Base-by-base conservation (phyloP, 495 filamentous ascomycete genomes). In the Wilcoxina mikolae region DNA sequence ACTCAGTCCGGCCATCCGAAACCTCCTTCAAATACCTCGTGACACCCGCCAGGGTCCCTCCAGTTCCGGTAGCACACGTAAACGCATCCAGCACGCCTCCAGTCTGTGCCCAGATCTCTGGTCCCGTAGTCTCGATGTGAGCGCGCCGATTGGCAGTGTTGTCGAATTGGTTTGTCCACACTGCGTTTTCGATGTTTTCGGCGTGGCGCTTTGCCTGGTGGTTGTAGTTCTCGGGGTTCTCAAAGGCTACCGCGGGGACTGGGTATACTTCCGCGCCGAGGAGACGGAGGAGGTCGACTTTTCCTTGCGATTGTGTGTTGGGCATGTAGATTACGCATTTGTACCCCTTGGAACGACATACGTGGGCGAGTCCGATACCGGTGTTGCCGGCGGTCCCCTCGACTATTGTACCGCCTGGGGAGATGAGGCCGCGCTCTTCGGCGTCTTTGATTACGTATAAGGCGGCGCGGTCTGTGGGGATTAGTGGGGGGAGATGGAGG, bases 161-260 rank as follows among this genome's bases (percentile, higher is more conserved):
- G 66, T 98, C 91, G 72, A 98, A 98, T 68, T 98, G 91, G 71
- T 98, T 91, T 25, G 91, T 98, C 91, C 91, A 98, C 1, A 95
- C 88, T 4, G 91, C 88, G 69, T 95, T 95, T 1, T 84, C 81
- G 43, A 87, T 68, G 0, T 73, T 68, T 70, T 93, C 87, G 31
- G 91, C 91, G 69, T 95, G 88, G 11, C 91, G 74, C 42, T 76
- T 75, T 10, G 91, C 91, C 72, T 95, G 88, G 70, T 95, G 89
- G 71, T 98, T 96, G 73, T 95, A 98, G 71, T 98, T 98, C 42
- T 88, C 71, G 20, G 90, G 87, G 73, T 95, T 84, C 53, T 95
- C 91, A 67, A 86, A 95, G n/a, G 91, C 79, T 4, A 95, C 91
- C 1, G 89, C 91, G 7, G 91, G 91, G 1, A 98, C 91, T n/a